Evolutionary conservation across 2,329 filamentous ascomycete species (phyloP).

Genomic region (Chaetomiaceae sp.): DNA sequence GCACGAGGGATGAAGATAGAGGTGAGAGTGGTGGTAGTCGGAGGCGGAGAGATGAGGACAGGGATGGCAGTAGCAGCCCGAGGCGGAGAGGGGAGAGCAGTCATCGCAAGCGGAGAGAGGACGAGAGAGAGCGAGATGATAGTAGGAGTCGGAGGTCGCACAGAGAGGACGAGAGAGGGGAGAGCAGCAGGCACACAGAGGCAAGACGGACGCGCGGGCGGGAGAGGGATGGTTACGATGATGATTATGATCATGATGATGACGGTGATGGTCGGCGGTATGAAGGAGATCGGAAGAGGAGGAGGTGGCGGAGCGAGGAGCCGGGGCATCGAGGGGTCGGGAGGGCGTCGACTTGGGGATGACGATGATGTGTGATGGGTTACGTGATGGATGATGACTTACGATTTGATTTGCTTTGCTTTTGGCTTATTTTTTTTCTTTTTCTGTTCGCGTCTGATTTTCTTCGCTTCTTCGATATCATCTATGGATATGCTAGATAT

Average conservation of each 20-base stretch:
- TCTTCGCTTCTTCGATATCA: background rate
- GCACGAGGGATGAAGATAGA: constrained; percentile 13
- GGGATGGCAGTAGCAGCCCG: constrained; percentile 1
- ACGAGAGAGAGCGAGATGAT: constrained; percentile 1
- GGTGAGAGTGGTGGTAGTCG: too few species aligned
- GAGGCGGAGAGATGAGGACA: constrained; percentile 13
- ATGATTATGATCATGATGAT: constrained; percentile 11
- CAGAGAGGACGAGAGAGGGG: constrained; percentile 8
- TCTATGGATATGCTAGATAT: constrained; percentile 8
- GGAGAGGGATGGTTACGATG: constrained; percentile 9
- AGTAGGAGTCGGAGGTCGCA: background rate
- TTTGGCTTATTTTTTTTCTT: constrained; percentile 6
- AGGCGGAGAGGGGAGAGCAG: too few species aligned
- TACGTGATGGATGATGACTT: constrained; percentile 19
- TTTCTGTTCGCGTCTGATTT: constrained; percentile 1
- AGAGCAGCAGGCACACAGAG: constrained; percentile 11
- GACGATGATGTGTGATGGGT: constrained; percentile 1
- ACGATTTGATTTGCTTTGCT: constrained; percentile 11
- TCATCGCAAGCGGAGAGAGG: background rate
- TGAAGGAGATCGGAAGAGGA: constrained; percentile 20
- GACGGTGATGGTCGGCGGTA: constrained; percentile 15
- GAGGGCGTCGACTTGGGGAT: constrained; percentile 9
- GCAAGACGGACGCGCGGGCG: background rate
- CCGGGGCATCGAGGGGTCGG: constrained; percentile 2
- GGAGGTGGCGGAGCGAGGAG: constrained; percentile 18